phyloP scores from a whole-genome alignment of 805 yeast species.

The Nakazawaea holstii region DNA sequence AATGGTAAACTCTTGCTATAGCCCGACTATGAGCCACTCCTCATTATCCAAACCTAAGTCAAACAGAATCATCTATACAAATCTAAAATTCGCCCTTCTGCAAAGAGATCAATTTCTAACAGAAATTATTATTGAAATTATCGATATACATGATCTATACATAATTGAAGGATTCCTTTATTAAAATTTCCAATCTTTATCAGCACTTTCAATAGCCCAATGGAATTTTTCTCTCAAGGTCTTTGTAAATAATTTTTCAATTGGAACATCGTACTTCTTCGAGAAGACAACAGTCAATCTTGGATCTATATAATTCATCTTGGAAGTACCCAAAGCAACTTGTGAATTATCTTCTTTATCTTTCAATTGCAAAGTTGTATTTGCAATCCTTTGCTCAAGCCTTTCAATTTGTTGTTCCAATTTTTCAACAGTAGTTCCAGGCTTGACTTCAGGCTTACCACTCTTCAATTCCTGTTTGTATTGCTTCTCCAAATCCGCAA shows the following conservation, averaged over 20 bases:
- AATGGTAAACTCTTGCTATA: too few species aligned
- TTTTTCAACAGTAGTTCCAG: slow-evolving; percentile 56
- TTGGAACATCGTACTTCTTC: slow-evolving; percentile 81
- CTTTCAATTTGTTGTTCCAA: slow-evolving; percentile 65
- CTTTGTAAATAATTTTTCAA: slow-evolving; percentile 87
- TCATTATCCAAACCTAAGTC: too few species aligned
- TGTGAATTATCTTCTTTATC: slow-evolving; percentile 93
- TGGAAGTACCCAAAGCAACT: slow-evolving; percentile 89
- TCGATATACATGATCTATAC: too few species aligned
- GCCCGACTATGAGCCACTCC: too few species aligned
- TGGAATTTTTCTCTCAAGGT: slow-evolving; percentile 87
- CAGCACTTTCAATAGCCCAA: slow-evolving; percentile 94
- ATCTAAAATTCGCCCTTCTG: too few species aligned
- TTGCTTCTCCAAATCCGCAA: slow-evolving; percentile 43
- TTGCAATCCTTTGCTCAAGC: slow-evolving; percentile 64
- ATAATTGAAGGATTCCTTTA: slow-evolving; percentile 4
- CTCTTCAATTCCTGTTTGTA: slow-evolving; percentile 54
- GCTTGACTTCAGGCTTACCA: slow-evolving; percentile 53
- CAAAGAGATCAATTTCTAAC: too few species aligned
- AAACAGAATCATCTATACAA: too few species aligned
- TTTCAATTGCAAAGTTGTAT: slow-evolving; percentile 68
- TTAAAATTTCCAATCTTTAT: slow-evolving; percentile 79
- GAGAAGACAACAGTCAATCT: slow-evolving; percentile 85
- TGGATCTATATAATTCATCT: slow-evolving; percentile 94
- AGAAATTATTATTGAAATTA: too few species aligned